Evolutionary conservation across 2,329 filamentous ascomycete species (phyloP), one percentile per base, ranked within the genome.

Genomic region (Apiospora saccharicola): DNA sequence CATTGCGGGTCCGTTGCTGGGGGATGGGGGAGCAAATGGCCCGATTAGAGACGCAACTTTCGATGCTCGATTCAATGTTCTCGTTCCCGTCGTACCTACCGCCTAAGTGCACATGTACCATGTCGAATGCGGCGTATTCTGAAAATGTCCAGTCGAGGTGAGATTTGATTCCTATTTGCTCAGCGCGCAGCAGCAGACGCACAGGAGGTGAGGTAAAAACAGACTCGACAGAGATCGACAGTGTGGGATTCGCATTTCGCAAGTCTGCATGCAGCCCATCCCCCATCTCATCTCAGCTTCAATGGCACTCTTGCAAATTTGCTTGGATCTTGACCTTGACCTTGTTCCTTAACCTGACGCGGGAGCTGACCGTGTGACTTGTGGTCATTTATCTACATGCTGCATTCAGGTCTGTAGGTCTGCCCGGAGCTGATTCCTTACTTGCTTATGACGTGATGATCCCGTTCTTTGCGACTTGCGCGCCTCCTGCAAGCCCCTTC

Each of bases 221-320:
- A 57, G 51, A 57, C 51, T 57, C 53, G 30, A 61, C 53, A 30
- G 34, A 34, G 53, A 61, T 61, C 53, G 30, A 37, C 53, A 30
- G 53, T 61, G 53, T 61, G 53, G 53, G 26, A 61, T 61, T 61
- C 22, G 53, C 53, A 61, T 61, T 61, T 61, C 16, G 30, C 51
- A 8, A 26, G 24, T 30, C 49, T 53, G 51, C 53, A 61, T 37
- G 53, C 53, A 22, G 30, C 30, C 34, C 7, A 12, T n/a, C 49
- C 16, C 7, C 16, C 49, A 24, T 51, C 30, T 14, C 26, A 61
- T 61, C 53, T 61, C 53, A 34, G 12, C 53, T 49, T 12, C 46
- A 10, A 7, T 16, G n/a, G n/a, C n/a, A n/a, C n/a, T n/a, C n/a
- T n/a, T n/a, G n/a, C n/a, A n/a, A 10, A 7, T 16, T n/a, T 22